phyloP scores from a whole-genome alignment of 495 filamentous ascomycete genomes.

The Lasiosphaeria ovina region DNA sequence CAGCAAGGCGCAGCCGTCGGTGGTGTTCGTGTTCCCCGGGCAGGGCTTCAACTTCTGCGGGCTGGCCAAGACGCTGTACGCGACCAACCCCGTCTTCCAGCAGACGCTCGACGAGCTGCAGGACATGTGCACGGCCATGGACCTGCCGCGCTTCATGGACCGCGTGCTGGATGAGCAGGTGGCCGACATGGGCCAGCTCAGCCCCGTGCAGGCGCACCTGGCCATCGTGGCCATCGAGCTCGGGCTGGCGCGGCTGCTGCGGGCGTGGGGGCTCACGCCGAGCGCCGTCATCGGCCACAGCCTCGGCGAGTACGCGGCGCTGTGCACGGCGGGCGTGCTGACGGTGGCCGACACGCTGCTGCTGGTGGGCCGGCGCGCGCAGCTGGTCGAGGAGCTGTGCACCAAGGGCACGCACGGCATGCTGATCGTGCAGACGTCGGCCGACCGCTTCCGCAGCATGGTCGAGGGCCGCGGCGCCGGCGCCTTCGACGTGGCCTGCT shows the following conservation, averaged over 20 bases:
- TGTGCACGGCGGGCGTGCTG: conserved; percentile 65
- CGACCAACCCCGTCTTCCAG: no score
- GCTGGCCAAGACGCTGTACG: no score
- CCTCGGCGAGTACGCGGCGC: conserved; percentile 70
- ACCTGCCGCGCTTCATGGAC: no score
- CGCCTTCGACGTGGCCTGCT: conserved; percentile 54
- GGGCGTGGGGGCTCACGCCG: conserved; percentile 61
- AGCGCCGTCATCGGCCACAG: conserved; percentile 70
- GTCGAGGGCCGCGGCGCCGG: conserved; percentile 13
- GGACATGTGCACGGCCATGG: no score
- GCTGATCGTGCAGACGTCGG: conserved; percentile 50
- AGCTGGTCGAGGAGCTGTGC: conserved; percentile 60
- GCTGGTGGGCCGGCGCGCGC: conserved; percentile 65
- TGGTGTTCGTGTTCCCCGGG: conserved; percentile 58
- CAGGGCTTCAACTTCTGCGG: conserved; percentile 38
- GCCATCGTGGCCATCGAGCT: conserved; percentile 67
- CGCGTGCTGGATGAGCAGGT: no score
- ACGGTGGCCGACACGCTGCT: conserved; percentile 62
- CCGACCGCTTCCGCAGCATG: conserved; percentile 8
- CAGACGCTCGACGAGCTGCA: no score
- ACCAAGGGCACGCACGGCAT: conserved; percentile 58
- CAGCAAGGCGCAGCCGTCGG: background rate
- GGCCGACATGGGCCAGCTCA: no score
- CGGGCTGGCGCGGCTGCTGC: conserved; percentile 66
- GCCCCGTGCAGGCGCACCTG: conserved; percentile 44